Conservation (phyloP, 345 rosid species). For the Kernera saxatilis region DNA sequence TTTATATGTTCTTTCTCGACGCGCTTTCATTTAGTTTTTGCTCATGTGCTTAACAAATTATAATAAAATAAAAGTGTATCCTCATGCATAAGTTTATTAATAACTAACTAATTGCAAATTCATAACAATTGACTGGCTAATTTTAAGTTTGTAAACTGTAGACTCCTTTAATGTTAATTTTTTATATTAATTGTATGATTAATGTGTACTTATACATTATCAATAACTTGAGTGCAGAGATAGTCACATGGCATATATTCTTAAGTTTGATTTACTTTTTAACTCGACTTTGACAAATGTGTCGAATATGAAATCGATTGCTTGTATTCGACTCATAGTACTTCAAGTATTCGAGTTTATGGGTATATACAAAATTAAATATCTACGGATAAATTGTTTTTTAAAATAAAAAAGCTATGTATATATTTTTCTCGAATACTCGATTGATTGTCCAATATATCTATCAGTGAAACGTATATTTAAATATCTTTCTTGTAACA, state of each 20-base stretch:
- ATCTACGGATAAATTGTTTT: too few species aligned
- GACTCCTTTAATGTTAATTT: not conserved
- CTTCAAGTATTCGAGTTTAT: not conserved
- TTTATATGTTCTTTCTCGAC: slow-evolving; percentile 3
- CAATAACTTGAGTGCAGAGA: not conserved
- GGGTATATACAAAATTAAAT: not conserved
- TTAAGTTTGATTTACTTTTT: not conserved
- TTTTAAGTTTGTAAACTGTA: not conserved
- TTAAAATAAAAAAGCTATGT: not conserved
- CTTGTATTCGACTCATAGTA: not conserved
- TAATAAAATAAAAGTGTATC: not conserved
- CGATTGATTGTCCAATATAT: not conserved
- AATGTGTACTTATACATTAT: not conserved
- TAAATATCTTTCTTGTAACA: not conserved
- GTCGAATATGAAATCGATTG: not conserved
- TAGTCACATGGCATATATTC: slow-evolving; percentile 10
- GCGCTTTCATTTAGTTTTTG: slow-evolving; percentile 16
- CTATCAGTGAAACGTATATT: not conserved
- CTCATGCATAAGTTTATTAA: not conserved
- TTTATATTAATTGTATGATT: not conserved
- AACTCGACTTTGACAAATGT: slow-evolving; percentile 3
- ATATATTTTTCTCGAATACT: not conserved
- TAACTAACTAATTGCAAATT: not conserved
- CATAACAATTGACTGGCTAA: not conserved
- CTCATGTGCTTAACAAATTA: not conserved